phyloP scores from a whole-genome alignment of 164 flowering plant species.

The Liquidambar formosana region DNA sequence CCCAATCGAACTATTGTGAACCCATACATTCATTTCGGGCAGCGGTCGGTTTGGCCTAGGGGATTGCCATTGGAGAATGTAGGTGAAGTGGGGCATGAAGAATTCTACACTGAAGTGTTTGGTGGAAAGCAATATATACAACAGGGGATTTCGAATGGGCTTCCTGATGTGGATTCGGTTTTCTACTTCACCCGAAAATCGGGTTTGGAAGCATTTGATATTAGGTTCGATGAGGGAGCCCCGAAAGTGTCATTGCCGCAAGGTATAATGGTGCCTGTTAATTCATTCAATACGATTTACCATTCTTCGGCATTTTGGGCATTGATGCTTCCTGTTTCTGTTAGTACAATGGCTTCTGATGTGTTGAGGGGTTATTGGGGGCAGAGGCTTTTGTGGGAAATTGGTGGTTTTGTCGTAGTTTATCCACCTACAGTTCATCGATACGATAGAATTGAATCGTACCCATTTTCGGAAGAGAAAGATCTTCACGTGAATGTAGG shows the following conservation, averaged over 20 bases:
- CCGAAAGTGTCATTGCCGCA: constrained; percentile 96
- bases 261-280: constrained; percentile 89
- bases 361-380: constrained; percentile 96
- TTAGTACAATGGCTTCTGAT: constrained; percentile 97
- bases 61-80: constrained; percentile 96
- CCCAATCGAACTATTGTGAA: constrained; percentile 82
- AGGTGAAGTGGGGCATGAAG: constrained; percentile 81
- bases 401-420: constrained; percentile 87
- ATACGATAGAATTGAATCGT: constrained; percentile 60
- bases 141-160: constrained; percentile 92
- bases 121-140: constrained; percentile 94
- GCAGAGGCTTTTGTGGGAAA: constrained; percentile 96
- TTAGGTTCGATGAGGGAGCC: constrained; percentile 79
- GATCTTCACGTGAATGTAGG: constrained; percentile 98
- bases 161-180: constrained; percentile 98
- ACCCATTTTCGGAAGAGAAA: constrained; percentile 96
- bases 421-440: constrained; percentile 94
- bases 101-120: constrained; percentile 85
- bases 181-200: constrained; percentile 93
- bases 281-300: constrained; percentile 86
- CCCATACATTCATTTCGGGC: constrained; percentile 96
- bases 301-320: constrained; percentile 97
- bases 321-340: constrained; percentile 93
- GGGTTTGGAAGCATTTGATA: constrained; percentile 78
- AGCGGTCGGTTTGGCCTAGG: constrained; percentile 96